Evolutionary conservation across 306 rosid species (phyloP).

Genomic region (Cicer arietinum): DNA sequence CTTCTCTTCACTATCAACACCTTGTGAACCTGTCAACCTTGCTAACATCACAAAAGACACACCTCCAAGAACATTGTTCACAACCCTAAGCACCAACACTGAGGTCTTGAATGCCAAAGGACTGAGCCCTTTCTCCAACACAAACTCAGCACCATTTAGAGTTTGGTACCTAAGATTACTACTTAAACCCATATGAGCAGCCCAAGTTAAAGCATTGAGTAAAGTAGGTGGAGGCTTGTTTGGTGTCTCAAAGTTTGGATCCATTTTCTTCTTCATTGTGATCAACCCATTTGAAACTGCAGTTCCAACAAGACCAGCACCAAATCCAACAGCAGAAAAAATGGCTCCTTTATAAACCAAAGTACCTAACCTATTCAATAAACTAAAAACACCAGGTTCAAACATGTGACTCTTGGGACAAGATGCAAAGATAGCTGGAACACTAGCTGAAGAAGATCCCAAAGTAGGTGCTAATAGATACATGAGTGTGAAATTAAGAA

Average conservation of each 20-base stretch:
- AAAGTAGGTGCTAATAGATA: conserved; percentile 81
- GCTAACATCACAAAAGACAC: conserved; percentile 88
- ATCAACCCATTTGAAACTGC: conserved; percentile 74
- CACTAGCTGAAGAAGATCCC: conserved; percentile 43
- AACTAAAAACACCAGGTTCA: conserved; percentile 64
- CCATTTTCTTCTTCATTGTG: conserved; percentile 76
- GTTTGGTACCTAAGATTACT: conserved; percentile 86
- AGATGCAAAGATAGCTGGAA: conserved; percentile 55
- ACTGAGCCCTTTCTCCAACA: conserved; percentile 69
- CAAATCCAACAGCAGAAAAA: conserved; percentile 76
- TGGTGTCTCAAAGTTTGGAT: conserved; percentile 73
- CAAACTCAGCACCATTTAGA: conserved; percentile 69
- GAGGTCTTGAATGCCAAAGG: conserved; percentile 82
- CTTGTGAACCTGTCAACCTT: conserved; percentile 82
- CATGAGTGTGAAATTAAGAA: conserved; percentile 86
- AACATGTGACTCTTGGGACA: conserved; percentile 93
- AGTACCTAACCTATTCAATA: conserved; percentile 66
- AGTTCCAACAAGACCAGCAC: conserved; percentile 74
- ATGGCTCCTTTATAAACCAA: conserved; percentile 69
- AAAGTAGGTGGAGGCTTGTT: conserved; percentile 81
- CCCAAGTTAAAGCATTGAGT: conserved; percentile 84
- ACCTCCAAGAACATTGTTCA: conserved; percentile 91
- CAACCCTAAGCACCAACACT: conserved; percentile 73
- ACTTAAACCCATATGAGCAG: conserved; percentile 81
- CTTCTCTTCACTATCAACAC: conserved; percentile 45